phyloP scores from a whole-genome alignment of 768 basidiomycete species.

The Chlorophyllum brunneum region DNA sequence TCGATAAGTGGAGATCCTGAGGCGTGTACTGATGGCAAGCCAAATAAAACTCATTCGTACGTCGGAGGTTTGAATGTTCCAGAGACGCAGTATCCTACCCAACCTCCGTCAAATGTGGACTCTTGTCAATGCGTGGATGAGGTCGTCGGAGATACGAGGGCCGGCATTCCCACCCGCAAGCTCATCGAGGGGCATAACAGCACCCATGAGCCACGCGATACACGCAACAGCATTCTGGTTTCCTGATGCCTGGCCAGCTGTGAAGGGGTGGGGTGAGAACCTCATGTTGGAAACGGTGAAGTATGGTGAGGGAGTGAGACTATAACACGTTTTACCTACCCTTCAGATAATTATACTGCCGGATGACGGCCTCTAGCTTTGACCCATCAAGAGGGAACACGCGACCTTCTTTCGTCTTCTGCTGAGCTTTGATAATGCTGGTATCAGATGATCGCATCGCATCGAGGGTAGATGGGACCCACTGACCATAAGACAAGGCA shows the following conservation, averaged over 20 bases:
- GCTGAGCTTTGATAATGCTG: slow-evolving; percentile 24
- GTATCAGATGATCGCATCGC: slow-evolving; percentile 7
- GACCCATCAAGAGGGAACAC: slow-evolving; percentile 32
- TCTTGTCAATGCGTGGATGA: slow-evolving; percentile 31
- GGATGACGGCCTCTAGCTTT: slow-evolving; percentile 36
- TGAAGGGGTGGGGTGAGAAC: neutral
- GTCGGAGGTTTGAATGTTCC: neutral
- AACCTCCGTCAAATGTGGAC: slow-evolving; percentile 20
- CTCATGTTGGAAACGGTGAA: neutral
- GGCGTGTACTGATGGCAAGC: slow-evolving; percentile 2
- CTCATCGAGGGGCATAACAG: slow-evolving; percentile 40
- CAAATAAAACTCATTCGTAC: neutral
- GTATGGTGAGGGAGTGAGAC: neutral
- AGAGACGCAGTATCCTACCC: neutral
- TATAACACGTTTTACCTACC: slow-evolving; percentile 21
- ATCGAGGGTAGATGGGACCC: slow-evolving; percentile 2
- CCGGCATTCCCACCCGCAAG: slow-evolving; percentile 16
- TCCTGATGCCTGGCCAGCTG: slow-evolving; percentile 28
- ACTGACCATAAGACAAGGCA: slow-evolving; percentile 29
- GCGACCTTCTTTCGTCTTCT: slow-evolving; percentile 22
- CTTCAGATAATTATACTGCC: slow-evolving; percentile 32
- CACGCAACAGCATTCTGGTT: slow-evolving; percentile 24
- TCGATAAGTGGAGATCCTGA: neutral
- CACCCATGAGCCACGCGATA: slow-evolving; percentile 40
- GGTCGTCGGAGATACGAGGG: slow-evolving; percentile 21